Conservation (phyloP, 768 basidiomycete genomes). For the Thelephora ganbajun region DNA sequence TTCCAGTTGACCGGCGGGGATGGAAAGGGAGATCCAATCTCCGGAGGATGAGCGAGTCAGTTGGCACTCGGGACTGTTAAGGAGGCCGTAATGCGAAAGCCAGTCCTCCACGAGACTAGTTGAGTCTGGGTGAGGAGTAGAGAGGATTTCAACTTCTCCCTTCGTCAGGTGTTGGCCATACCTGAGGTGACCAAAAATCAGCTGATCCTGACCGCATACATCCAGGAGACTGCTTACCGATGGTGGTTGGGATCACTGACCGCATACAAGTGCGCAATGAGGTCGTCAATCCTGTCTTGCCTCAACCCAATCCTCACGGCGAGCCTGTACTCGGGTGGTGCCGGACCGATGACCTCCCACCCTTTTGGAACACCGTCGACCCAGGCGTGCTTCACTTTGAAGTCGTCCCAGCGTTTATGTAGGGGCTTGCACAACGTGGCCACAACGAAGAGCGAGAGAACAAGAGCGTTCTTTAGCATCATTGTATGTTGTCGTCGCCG, state of each 20-base stretch:
- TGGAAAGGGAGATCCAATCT: constrained; percentile 42
- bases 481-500: too few relatives aligned
- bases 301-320: constrained; percentile 43
- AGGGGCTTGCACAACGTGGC: too few relatives aligned
- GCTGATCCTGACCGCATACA: not conserved
- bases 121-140: constrained; percentile 42
- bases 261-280: constrained; percentile 38
- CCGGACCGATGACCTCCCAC: constrained; percentile 31
- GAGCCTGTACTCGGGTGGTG: constrained; percentile 33
- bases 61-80: constrained; percentile 14
- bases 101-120: constrained; percentile 43
- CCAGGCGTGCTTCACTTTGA: constrained; percentile 40
- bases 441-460: too few relatives aligned
- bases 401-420: constrained; percentile 33
- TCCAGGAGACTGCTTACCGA: not conserved
- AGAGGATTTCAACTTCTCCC: constrained; percentile 46
- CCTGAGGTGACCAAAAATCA: constrained; percentile 14
- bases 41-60: constrained; percentile 29
- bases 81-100: constrained; percentile 38
- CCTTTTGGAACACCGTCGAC: constrained; percentile 30
- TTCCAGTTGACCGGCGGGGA: constrained; percentile 44
- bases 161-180: constrained; percentile 37
- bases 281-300: constrained; percentile 35
- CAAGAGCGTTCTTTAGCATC: too few relatives aligned
- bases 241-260: constrained; percentile 16